These are phyloP conservation scores for Amyloporia xantha DNA, from an alignment of 768 basidiomycete genomes.

Conservation along the genomic window DNA sequence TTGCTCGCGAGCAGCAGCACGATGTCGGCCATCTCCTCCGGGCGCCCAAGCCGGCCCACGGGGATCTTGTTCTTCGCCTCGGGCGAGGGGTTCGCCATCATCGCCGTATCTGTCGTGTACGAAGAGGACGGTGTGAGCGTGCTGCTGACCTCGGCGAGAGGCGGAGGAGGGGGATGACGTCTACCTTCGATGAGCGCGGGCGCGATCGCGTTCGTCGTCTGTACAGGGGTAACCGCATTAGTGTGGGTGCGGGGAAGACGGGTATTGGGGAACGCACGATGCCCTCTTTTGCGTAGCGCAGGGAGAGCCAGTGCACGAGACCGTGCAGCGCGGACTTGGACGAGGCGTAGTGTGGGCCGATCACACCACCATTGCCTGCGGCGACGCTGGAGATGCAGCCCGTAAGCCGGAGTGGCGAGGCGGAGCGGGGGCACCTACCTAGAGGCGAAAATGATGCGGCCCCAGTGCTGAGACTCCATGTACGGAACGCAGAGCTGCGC, in stretches of 20 bases:
- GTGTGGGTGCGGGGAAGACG: neutral
- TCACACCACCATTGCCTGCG: constrained; percentile 42
- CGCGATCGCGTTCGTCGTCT: constrained; percentile 49
- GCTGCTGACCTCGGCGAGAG: neutral
- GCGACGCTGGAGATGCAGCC: no score
- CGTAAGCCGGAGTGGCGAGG: no score
- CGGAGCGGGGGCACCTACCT: no score
- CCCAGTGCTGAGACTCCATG: constrained; percentile 43
- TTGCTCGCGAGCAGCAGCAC: constrained; percentile 45
- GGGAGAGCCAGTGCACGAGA: constrained; percentile 48
- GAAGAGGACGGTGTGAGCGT: constrained; percentile 1
- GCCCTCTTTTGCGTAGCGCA: constrained; percentile 42
- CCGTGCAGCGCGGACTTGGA: constrained; percentile 51
- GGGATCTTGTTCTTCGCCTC: constrained; percentile 37
- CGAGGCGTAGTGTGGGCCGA: constrained; percentile 52
- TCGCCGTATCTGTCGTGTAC: constrained; percentile 33
- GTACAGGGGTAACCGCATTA: neutral
- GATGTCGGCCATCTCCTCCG: constrained; percentile 45
- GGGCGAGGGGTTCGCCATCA: constrained; percentile 37
- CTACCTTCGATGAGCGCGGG: constrained; percentile 44
- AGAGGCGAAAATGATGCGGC: constrained; percentile 45
- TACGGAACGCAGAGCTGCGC: constrained; percentile 44
- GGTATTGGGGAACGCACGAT: constrained; percentile 32
- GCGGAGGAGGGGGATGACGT: neutral
- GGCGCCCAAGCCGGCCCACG: constrained; percentile 43